A percentile compares a stretch with the other conserved stretches of the same genome.
These are phyloP conservation scores for Dittrichia graveolens DNA, from an alignment of 129 eudicot species.

Conservation along the genomic window DNA sequence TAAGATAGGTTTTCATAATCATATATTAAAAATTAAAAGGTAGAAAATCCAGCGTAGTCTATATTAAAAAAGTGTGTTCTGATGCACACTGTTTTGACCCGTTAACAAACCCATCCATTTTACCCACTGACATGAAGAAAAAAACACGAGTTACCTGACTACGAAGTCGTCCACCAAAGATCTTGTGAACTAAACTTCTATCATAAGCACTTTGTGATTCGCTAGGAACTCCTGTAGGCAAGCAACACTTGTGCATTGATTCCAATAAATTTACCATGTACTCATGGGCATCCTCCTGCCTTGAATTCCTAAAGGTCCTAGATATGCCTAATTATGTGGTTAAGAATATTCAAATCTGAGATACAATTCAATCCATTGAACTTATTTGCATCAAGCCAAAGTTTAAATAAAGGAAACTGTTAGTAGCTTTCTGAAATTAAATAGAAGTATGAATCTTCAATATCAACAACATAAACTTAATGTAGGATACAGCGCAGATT, in stretches of 20 bases:
- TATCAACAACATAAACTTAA: not conserved
- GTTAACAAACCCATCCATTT: not conserved
- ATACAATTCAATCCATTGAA: not conserved
- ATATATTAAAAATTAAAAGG: too few species aligned
- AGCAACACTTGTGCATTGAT: slow-evolving; percentile 97
- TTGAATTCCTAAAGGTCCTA: slow-evolving; percentile 76
- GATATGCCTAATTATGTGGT: slow-evolving; percentile 71
- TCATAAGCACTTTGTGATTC: slow-evolving; percentile 97
- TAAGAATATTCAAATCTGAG: slow-evolving; percentile 44
- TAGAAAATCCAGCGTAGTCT: too few species aligned
- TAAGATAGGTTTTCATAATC: too few species aligned
- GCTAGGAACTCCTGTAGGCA: slow-evolving; percentile 86
- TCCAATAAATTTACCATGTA: slow-evolving; percentile 94
- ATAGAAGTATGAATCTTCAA: not conserved
- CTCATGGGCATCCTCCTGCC: slow-evolving; percentile 99
- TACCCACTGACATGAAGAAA: not conserved
- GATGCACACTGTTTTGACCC: not conserved
- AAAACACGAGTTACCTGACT: slow-evolving; percentile 74
- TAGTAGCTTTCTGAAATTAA: not conserved
- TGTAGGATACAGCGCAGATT: slow-evolving; percentile 89
- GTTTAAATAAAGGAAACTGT: not conserved
- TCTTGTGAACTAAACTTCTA: slow-evolving; percentile 92
- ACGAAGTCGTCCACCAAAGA: slow-evolving; percentile 89
- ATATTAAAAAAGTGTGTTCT: not conserved
- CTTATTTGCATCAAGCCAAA: not conserved